Base-by-base conservation (phyloP, 2,329 filamentous ascomycete genomes). In the Hymenoscyphus linearis region DNA sequence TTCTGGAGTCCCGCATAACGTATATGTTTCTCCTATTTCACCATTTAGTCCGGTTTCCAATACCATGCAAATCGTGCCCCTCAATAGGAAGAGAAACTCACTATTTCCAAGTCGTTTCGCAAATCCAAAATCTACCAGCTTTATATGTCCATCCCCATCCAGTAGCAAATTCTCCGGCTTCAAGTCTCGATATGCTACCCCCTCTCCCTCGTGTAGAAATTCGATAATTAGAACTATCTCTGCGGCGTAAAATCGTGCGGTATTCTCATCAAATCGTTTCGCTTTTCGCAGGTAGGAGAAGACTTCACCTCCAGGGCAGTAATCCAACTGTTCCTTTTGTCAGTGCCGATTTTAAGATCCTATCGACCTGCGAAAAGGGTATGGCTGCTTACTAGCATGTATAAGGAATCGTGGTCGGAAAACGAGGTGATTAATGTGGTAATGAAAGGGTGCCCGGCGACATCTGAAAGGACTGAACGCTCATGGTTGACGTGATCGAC, bases 401-500 rank as follows among this genome's bases (percentile, higher is more conserved):
- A 93, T 52, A 93, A 78, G 18, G 87, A 90, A 70, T 92, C 88
- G 68, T 80, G 78, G 75, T 93, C 90, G 71, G 90, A 86, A 77
- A 93, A 95, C 66, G 89, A 91, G 63, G 87, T 88, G 56, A 89
- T 80, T 71, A 93, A 82, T 64, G 84, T 87, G 58, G 90, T 93
- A 72, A 95, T 93, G 76, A 93, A 95, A 26, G 90, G 90, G 72
- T 93, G 87, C 26, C 89, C 89, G 54, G 88, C 86, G 55, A 93
- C 88, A 66, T 90, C 86, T 70, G 85, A 84, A 57, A 95, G 84
- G 67, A 93, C 87, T 65, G 86, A 84, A 68, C 90, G 87, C 79
- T 95, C 90, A 75, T 93, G 90, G 64, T 89, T 87, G 59, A 93
- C 90, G 75, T 95, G 90, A 76, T 93, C 90, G 67, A 93, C 87